Conservation (phyloP, 2,329 filamentous ascomycete genomes). For the Pestalotiopsis sp. region DNA sequence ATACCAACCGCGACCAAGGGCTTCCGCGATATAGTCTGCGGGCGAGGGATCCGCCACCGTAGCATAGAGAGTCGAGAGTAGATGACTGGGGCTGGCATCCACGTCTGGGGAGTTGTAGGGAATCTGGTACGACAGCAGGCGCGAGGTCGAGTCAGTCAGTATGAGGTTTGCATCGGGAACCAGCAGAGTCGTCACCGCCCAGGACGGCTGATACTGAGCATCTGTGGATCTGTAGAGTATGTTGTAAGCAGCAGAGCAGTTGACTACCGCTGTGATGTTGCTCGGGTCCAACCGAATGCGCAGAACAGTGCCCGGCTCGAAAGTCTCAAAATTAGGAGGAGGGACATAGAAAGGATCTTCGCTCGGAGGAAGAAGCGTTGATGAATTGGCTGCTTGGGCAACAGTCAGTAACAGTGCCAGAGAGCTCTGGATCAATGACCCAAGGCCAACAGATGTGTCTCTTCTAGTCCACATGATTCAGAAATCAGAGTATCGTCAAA, state of each 20-base stretch:
- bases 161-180: constrained; percentile 22
- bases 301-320: constrained; percentile 35
- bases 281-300: constrained; percentile 31
- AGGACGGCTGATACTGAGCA: constrained; percentile 29
- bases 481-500: background rate
- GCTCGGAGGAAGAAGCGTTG: constrained; percentile 16
- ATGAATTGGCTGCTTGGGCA: background rate
- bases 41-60: constrained; percentile 13
- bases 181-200: constrained; percentile 38
- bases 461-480: background rate
- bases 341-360: constrained; percentile 25
- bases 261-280: constrained; percentile 21
- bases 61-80: constrained; percentile 26
- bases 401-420: background rate
- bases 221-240: constrained; percentile 38
- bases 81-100: constrained; percentile 40
- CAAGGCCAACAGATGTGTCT: background rate
- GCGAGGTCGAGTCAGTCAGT: background rate
- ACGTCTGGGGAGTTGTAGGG: constrained; percentile 41
- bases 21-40: constrained; percentile 29
- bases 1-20: constrained; percentile 44
- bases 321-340: constrained; percentile 14
- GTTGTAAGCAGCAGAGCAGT: constrained; percentile 28
- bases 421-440: background rate
- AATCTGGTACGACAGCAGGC: constrained; percentile 44